A percentile compares a stretch with the other conserved stretches of the same genome.
Evolutionary conservation across 2,329 filamentous ascomycete species (phyloP).

Genomic region (Trichoderma arundinaceum): DNA sequence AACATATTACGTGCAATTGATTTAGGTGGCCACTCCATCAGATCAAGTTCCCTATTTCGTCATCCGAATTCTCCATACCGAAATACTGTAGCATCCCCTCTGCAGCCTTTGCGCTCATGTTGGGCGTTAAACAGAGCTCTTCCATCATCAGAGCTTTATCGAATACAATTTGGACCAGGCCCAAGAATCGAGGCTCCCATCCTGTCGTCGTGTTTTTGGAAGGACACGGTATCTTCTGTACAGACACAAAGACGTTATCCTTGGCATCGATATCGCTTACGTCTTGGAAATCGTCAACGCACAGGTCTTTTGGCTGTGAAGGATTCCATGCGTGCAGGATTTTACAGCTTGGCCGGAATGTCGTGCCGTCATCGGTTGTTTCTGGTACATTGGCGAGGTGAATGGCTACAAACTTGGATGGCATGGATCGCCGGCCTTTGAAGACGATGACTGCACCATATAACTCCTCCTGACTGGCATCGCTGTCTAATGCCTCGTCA

Average conservation of each 20-base stretch:
- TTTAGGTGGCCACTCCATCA: too few relatives aligned
- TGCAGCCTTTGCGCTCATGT: neutral
- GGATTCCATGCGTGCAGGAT: neutral
- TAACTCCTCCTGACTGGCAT: neutral
- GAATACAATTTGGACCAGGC: conserved; percentile 27
- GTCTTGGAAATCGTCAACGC: neutral
- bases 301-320: neutral
- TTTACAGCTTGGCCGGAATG: neutral
- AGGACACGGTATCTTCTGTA: conserved; percentile 1
- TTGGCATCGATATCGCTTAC: neutral
- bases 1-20: too few relatives aligned
- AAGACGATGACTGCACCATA: conserved; percentile 10
- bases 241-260: conserved; percentile 11
- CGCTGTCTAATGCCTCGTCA: neutral
- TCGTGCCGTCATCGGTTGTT: neutral
- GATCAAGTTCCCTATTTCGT: neutral
- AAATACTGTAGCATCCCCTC: conserved; percentile 26
- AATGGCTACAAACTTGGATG: conserved; percentile 21
- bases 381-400: conserved; percentile 16
- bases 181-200: conserved; percentile 13
- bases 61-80: conserved; percentile 22
- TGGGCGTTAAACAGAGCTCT: conserved; percentile 2
- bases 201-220: neutral
- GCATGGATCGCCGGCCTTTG: conserved; percentile 5
- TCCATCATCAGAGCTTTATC: conserved; percentile 19